Percentiles rank a stretch among this genome's conserved stretches.
phyloP scores from a whole-genome alignment of 352 stramenopile species.

The Phytophthora nicotianae region DNA sequence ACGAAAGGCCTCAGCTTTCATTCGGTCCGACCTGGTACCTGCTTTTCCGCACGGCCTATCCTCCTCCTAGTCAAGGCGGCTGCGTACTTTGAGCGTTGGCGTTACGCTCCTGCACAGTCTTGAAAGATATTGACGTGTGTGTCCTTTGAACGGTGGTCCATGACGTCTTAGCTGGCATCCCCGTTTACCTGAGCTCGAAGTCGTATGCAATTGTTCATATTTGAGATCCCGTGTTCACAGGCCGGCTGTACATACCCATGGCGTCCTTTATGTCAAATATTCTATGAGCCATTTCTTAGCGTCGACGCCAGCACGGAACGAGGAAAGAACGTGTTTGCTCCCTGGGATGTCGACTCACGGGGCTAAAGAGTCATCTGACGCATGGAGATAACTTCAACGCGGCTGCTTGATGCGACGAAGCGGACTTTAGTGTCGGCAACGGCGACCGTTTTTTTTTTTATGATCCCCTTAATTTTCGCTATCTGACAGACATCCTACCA shows the following conservation, averaged over 20 bases:
- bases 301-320: slow-evolving; percentile 4
- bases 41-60: slow-evolving; percentile 16
- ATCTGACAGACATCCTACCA: background rate
- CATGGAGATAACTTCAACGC: slow-evolving; percentile 11
- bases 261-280: slow-evolving; percentile 9
- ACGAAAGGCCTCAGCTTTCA: slow-evolving; percentile 5
- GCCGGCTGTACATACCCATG: background rate
- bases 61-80: too few species aligned
- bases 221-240: too few species aligned
- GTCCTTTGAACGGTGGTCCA: background rate
- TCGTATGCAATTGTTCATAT: too few species aligned
- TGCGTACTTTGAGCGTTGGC: too few species aligned
- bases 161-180: background rate
- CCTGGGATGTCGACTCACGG: slow-evolving; percentile 1
- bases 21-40: slow-evolving; percentile 19
- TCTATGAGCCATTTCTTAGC: too few species aligned
- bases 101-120: background rate
- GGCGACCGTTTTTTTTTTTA: slow-evolving; percentile 7
- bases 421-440: slow-evolving; percentile 21
- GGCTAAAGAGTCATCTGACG: slow-evolving; percentile 18
- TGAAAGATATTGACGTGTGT: slow-evolving; percentile 14
- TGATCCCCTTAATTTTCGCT: background rate
- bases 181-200: too few species aligned
- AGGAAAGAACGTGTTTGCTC: slow-evolving; percentile 7
- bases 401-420: slow-evolving; percentile 8